phyloP scores from a whole-genome alignment of 2,329 filamentous ascomycete species.

The Penicillium glabrum region DNA sequence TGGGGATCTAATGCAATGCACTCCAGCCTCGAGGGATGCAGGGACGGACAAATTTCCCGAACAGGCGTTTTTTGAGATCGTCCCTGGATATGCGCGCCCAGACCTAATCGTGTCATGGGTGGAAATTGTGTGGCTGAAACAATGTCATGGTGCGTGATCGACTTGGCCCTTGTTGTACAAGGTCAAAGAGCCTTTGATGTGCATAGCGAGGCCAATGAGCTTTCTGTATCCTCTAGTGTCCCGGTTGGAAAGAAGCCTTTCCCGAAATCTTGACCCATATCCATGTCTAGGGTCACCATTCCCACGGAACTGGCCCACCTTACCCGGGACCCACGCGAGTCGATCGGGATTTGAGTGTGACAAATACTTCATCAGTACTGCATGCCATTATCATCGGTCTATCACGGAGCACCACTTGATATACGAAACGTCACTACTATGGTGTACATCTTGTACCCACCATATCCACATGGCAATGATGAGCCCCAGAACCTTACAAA shows the following conservation, averaged over 20 bases:
- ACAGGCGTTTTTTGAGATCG: slow-evolving; percentile 17
- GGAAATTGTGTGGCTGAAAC: slow-evolving; percentile 12
- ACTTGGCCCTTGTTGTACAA: neutral
- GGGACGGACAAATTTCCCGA: slow-evolving; percentile 25
- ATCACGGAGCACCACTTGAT: too few relatives aligned
- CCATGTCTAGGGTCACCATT: neutral
- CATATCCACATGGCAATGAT: neutral
- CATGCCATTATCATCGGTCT: too few relatives aligned
- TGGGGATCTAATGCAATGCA: slow-evolving; percentile 6
- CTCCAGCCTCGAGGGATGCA: slow-evolving; percentile 12
- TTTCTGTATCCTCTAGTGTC: neutral
- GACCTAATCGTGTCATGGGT: slow-evolving; percentile 14
- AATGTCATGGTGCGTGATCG: slow-evolving; percentile 11
- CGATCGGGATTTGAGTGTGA: slow-evolving; percentile 10
- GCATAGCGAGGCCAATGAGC: neutral
- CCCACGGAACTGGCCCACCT: slow-evolving; percentile 1
- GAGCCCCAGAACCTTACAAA: neutral
- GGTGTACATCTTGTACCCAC: too few relatives aligned
- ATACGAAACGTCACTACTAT: too few relatives aligned
- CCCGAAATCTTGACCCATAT: neutral
- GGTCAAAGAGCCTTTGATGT: neutral
- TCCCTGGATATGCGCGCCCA: slow-evolving; percentile 15
- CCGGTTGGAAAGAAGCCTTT: neutral
- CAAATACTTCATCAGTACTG: slow-evolving; percentile 4
- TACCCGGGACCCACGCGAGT: slow-evolving; percentile 16